A percentile compares a stretch with the other conserved stretches of the same genome.
Conservation (phyloP, 495 filamentous ascomycete genomes). For the Penicillium canariense region DNA sequence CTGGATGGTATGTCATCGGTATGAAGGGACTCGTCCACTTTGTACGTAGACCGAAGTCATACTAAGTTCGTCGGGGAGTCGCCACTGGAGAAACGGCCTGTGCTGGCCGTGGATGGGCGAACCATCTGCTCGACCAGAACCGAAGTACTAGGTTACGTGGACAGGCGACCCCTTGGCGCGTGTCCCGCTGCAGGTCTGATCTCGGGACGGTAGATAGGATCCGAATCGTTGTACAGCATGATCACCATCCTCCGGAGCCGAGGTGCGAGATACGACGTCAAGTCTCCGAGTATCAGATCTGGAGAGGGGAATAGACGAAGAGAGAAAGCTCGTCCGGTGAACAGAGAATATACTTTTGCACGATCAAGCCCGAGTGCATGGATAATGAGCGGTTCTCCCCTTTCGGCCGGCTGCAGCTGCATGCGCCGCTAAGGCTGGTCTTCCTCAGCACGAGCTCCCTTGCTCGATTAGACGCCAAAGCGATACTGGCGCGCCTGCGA, state of each 20-base stretch:
- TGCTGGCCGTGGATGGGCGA: conserved; percentile 8
- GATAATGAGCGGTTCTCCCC: conserved; percentile 13
- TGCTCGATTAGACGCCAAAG: conserved; percentile 28
- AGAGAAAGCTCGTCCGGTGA: too few relatives aligned
- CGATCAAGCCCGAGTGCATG: conserved; percentile 8
- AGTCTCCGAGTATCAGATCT: too few relatives aligned
- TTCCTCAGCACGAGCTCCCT: conserved; percentile 15
- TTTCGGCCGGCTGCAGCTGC: conserved; percentile 20
- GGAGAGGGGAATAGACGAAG: too few relatives aligned
- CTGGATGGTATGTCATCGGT: too few relatives aligned
- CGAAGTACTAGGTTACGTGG: conserved; percentile 16
- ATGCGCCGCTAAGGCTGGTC: conserved; percentile 16
- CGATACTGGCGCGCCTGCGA: conserved; percentile 19
- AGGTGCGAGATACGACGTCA: too few relatives aligned
- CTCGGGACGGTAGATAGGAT: not conserved
- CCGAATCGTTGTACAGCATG: too few relatives aligned
- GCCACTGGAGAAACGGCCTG: conserved; percentile 15
- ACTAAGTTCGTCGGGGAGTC: too few relatives aligned
- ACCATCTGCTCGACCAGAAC: conserved; percentile 1
- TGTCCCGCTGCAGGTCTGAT: not conserved
- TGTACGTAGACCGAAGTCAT: too few relatives aligned
- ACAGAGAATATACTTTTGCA: conserved; percentile 10
- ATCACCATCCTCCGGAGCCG: too few relatives aligned
- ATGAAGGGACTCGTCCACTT: too few relatives aligned
- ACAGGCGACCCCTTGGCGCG: conserved; percentile 7